A percentile compares a stretch with the other conserved stretches of the same genome.
These are phyloP conservation scores for Phaeolepiota aurea DNA, from an alignment of 768 basidiomycete species.

Conservation along the genomic window DNA sequence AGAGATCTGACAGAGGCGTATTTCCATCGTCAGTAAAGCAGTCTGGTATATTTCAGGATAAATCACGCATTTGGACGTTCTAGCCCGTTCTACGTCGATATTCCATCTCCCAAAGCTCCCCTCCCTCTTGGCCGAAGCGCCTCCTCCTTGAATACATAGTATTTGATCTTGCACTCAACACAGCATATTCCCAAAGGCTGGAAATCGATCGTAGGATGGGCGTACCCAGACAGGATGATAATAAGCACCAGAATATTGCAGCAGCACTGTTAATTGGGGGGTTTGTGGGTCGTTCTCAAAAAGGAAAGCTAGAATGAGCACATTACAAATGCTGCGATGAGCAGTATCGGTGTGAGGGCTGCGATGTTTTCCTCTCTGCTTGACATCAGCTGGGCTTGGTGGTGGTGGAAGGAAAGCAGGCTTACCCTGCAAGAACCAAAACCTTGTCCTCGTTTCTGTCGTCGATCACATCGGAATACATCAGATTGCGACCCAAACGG, in stretches of 20 bases:
- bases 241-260: slow-evolving; percentile 53
- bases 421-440: slow-evolving; percentile 5
- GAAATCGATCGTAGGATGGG: slow-evolving; percentile 35
- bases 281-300: slow-evolving; percentile 1
- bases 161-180: slow-evolving; percentile 27
- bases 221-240: slow-evolving; percentile 60
- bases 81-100: slow-evolving; percentile 15
- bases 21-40: no score
- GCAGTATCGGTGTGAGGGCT: slow-evolving; percentile 30
- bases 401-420: background rate
- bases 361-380: slow-evolving; percentile 13
- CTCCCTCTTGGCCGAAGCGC: slow-evolving; percentile 31
- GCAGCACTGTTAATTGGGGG: slow-evolving; percentile 16
- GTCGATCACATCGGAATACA: background rate
- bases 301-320: slow-evolving; percentile 15
- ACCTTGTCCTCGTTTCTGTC: slow-evolving; percentile 10
- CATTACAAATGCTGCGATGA: slow-evolving; percentile 43
- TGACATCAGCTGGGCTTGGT: slow-evolving; percentile 4
- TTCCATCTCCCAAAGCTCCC: slow-evolving; percentile 57
- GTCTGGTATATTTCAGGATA: background rate
- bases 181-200: slow-evolving; percentile 38
- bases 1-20: no score
- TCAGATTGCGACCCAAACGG: background rate
- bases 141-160: slow-evolving; percentile 18
- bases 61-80: background rate